A percentile compares a stretch with the other conserved stretches of the same genome.
phyloP scores from a whole-genome alignment of 257 asterid species.

The Solanum medicagineum region DNA sequence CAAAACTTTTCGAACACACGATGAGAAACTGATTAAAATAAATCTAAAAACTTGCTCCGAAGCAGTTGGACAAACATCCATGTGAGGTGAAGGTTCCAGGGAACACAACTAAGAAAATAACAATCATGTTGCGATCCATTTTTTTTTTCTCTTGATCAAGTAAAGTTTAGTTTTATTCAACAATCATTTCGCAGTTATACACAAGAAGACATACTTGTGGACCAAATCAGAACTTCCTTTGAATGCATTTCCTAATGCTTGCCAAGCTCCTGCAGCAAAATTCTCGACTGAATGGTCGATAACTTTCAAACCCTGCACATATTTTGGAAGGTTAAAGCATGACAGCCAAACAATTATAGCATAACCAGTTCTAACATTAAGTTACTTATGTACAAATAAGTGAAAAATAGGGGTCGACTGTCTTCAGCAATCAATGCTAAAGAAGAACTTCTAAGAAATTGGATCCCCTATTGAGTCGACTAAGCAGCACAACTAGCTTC shows the following conservation, averaged over 20 bases:
- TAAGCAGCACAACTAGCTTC: background rate
- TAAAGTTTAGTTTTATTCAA: background rate
- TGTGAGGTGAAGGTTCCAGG: background rate
- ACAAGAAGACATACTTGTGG: conserved; percentile 28
- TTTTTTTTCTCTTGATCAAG: background rate
- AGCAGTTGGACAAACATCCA: background rate
- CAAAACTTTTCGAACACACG: background rate
- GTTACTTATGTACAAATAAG: background rate
- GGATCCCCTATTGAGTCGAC: background rate
- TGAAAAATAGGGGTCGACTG: background rate
- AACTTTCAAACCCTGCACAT: conserved; percentile 76
- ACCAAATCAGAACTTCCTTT: conserved; percentile 72
- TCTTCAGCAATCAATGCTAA: background rate
- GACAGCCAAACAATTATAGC: background rate
- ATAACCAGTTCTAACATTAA: background rate
- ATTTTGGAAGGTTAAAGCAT: background rate
- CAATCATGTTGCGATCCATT: background rate
- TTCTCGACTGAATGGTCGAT: conserved; percentile 76
- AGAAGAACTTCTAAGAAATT: background rate
- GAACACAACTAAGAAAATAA: background rate
- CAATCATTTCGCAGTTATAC: background rate
- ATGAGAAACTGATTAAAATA: background rate
- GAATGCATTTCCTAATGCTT: conserved; percentile 88
- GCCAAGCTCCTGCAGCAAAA: conserved; percentile 96
- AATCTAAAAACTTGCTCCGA: background rate